A percentile compares a stretch with the other conserved stretches of the same genome.
Conservation (phyloP, 306 rosid genomes). For the Vicia sativa region DNA sequence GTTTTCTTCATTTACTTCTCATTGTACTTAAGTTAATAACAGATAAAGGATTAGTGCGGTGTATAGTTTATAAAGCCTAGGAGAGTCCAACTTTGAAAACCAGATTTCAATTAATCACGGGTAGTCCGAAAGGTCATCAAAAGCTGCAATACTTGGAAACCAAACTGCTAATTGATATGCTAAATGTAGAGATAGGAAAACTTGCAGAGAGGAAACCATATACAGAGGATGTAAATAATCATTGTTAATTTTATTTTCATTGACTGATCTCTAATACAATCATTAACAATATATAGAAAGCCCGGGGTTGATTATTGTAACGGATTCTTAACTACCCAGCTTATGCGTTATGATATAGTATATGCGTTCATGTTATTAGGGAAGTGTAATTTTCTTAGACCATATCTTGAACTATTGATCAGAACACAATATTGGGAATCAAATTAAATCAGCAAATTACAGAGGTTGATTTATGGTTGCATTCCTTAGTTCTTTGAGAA, state of each 20-base stretch:
- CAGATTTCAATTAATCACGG: not conserved
- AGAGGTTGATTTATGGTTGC: constrained; percentile 36
- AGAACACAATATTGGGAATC: not conserved
- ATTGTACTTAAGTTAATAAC: not conserved
- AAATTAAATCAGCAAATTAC: constrained; percentile 27
- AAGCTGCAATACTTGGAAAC: not conserved
- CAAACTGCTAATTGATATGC: not conserved
- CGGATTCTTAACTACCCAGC: not conserved
- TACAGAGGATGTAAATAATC: not conserved
- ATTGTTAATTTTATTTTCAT: not conserved
- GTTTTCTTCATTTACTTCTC: not conserved
- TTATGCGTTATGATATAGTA: not conserved
- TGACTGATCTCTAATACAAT: not conserved
- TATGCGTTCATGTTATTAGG: not conserved
- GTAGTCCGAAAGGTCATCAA: not conserved
- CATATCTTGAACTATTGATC: not conserved
- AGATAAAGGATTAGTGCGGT: not conserved
- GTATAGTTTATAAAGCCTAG: not conserved
- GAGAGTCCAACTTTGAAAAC: not conserved
- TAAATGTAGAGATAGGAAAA: not conserved
- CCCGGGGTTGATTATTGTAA: not conserved
- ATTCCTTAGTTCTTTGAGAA: constrained; percentile 45
- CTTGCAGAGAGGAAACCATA: not conserved
- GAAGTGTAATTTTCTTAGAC: not conserved
- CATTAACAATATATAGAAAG: not conserved